Evolutionary conservation across 2,329 filamentous ascomycete species (phyloP), one percentile per base, ranked within the genome.

Genomic region (Epichloe aotearoae): DNA sequence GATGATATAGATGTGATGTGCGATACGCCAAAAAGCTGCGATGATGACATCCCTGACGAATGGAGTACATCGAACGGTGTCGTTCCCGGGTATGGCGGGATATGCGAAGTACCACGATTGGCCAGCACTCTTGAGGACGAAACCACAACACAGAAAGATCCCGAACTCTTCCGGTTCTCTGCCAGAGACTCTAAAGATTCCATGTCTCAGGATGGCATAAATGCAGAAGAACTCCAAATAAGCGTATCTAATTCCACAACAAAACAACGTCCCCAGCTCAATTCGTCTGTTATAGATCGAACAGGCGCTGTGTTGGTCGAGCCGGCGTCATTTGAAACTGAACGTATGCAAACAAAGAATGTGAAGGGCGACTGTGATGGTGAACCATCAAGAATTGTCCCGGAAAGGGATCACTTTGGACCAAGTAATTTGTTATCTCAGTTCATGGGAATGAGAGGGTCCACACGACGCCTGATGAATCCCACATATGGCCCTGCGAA

Each of bases 381-480:
- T 15, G 14, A 33, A 14, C 10, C 38, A 17, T 19, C 12, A 10
- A 23, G 30, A 30, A 15, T n/a, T 36, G 23, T n/a, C 3, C 17
- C 5, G 17, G 40, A 20, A 20, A 47, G 12, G 11, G 12, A 40
- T 5, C 23, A 45, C 17, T 41, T 41, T 45, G 36, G 30, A n/a
- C 30, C 52, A 30, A 38, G 39, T 5, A 34, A 43, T n/a, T 39
- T 54, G 15, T 19, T 54, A 17, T 52, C 43, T 19, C 42, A 26
- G 10, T 54, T 52, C 10, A 54, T 54, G 52, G 43, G 39, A n/a
- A 50, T 54, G 50, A 47, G 38, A 39, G 50, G 50, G 12, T 41
- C 41, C 7, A 38, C 17, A n/a, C 15, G 17, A 33, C 20, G 46
- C 15, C 6, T 12, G 23, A 38, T 17, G 34, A 19, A 30, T 38